These are phyloP conservation scores for Isatis lusitanica DNA, from an alignment of 441 rosid genomes.

Conservation along the genomic window DNA sequence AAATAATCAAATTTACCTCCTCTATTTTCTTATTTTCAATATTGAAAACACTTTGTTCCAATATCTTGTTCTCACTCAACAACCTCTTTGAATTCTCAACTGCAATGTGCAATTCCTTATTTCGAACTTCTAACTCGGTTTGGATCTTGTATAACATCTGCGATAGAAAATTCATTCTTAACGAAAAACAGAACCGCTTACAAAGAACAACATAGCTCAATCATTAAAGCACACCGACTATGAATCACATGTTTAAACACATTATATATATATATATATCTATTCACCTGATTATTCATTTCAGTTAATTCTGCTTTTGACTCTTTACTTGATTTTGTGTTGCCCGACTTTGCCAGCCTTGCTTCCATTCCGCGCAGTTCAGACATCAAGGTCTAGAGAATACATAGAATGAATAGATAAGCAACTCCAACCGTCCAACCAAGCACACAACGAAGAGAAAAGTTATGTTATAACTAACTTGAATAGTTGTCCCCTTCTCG, in stretches of 20 bases:
- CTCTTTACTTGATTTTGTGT: constrained; percentile 45
- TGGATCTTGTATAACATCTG: constrained; percentile 64
- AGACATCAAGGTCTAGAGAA: constrained; percentile 52
- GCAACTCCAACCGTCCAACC: not conserved
- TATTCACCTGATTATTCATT: constrained; percentile 59
- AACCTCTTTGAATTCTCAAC: constrained; percentile 55
- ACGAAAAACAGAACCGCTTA: not conserved
- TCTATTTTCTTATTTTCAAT: constrained; percentile 68
- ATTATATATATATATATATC: too few relatives aligned
- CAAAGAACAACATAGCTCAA: not conserved
- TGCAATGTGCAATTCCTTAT: constrained; percentile 54
- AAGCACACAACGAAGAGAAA: not conserved
- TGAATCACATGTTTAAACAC: not conserved
- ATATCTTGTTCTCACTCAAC: constrained; percentile 53
- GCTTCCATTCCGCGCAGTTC: constrained; percentile 70
- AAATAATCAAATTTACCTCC: constrained; percentile 52
- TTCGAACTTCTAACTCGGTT: constrained; percentile 63
- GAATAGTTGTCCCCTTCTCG: constrained; percentile 70
- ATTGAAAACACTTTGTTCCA: constrained; percentile 62
- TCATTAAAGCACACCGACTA: not conserved
- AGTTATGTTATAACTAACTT: constrained; percentile 48
- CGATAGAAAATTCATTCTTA: constrained; percentile 23
- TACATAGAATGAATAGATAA: constrained; percentile 17
- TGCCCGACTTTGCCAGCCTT: constrained; percentile 49
- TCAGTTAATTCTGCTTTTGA: constrained; percentile 45